Conservation (phyloP, 495 filamentous ascomycete genomes). For the Amphirosellinia nigrospora region DNA sequence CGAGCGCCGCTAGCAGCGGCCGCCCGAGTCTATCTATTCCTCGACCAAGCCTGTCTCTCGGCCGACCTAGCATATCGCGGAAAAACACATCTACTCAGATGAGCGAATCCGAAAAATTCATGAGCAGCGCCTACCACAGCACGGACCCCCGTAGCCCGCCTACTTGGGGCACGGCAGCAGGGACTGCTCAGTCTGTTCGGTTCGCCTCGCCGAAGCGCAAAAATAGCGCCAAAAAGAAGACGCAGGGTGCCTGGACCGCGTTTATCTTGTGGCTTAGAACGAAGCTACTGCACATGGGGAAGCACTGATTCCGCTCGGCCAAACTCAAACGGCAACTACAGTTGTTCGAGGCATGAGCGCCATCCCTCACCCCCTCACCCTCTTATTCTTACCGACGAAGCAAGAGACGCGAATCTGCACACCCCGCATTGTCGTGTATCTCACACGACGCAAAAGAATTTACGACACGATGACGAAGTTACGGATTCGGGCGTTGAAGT, state of each 20-base stretch:
- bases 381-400: no score
- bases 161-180: constrained; percentile 31
- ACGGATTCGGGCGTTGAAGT: constrained; percentile 8
- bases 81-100: constrained; percentile 45
- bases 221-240: constrained; percentile 58
- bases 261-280: constrained; percentile 63
- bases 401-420: background rate
- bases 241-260: constrained; percentile 58
- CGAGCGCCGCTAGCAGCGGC: constrained; percentile 41
- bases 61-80: constrained; percentile 44
- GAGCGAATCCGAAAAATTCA: constrained; percentile 38
- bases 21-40: constrained; percentile 40
- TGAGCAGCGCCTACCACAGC: constrained; percentile 32
- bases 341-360: background rate
- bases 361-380: no score
- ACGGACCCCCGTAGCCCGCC: constrained; percentile 28
- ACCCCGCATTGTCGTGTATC: background rate
- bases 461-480: constrained; percentile 18
- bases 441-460: constrained; percentile 13
- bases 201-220: constrained; percentile 43
- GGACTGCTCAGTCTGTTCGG: constrained; percentile 39
- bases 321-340: background rate
- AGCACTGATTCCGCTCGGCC: constrained; percentile 24
- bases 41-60: constrained; percentile 37
- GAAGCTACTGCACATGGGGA: constrained; percentile 51